These are phyloP conservation scores for Alloascoidea hylecoeti DNA, from an alignment of 805 yeast genomes.

Conservation along the genomic window DNA sequence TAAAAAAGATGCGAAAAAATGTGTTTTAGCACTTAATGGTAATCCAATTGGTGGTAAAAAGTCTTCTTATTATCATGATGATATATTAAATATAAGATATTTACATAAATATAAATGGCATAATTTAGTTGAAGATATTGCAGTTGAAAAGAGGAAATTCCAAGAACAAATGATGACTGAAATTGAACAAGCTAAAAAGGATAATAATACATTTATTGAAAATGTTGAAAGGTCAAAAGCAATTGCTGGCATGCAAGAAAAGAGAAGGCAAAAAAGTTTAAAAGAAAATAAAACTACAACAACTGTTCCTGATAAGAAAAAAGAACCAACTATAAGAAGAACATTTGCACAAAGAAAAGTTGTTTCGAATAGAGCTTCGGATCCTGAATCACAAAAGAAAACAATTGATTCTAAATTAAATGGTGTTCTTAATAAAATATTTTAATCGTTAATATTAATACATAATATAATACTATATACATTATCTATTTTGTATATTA, in stretches of 20 bases:
- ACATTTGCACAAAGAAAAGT: conserved; percentile 61
- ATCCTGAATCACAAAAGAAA: conserved; percentile 22
- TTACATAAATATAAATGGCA: conserved; percentile 90
- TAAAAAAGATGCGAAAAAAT: conserved; percentile 78
- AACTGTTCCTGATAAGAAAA: conserved; percentile 8
- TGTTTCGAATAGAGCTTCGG: conserved; percentile 44
- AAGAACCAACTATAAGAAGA: conserved; percentile 29
- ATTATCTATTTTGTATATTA: too few species aligned
- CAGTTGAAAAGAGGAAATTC: conserved; percentile 78
- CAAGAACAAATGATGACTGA: conserved; percentile 82
- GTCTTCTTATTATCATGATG: conserved; percentile 85
- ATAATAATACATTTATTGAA: conserved; percentile 70
- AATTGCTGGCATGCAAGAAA: conserved; percentile 50
- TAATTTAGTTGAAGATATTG: conserved; percentile 85
- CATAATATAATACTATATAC: too few species aligned
- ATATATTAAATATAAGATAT: conserved; percentile 82
- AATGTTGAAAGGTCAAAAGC: conserved; percentile 82
- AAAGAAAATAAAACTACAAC: conserved; percentile 15
- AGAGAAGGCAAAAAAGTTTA: conserved; percentile 23
- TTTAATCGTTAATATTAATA: conserved; percentile 5
- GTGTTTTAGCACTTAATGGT: conserved; percentile 78
- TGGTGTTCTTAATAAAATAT: conserved; percentile 11
- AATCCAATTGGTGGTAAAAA: conserved; percentile 87
- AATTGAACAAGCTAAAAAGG: conserved; percentile 73
- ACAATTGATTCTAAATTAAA: conserved; percentile 9